phyloP scores from a whole-genome alignment of 139 green algal genomes.

The Coelastrella sp. region DNA sequence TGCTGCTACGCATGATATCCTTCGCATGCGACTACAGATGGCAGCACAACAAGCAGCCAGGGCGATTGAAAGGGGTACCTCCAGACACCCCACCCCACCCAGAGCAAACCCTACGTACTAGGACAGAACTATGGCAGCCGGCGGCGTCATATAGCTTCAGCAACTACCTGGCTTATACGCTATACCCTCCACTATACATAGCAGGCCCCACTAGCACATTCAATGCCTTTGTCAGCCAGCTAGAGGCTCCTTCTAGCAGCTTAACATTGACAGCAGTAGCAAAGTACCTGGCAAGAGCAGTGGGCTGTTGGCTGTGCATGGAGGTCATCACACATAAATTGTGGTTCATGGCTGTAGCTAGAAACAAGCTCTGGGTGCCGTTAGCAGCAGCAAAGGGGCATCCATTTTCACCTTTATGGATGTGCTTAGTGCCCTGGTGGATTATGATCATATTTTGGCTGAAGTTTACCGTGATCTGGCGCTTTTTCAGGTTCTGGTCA shows the following conservation, averaged over 20 bases:
- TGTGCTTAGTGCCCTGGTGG: conserved; percentile 82
- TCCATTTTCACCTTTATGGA: conserved; percentile 57
- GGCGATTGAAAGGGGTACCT: conserved; percentile 20
- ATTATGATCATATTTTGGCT: conserved; percentile 96
- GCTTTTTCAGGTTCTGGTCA: conserved; percentile 81
- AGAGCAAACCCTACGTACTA: conserved; percentile 26
- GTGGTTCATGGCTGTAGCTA: conserved; percentile 88
- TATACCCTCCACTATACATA: conserved; percentile 96
- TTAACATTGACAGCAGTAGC: conserved; percentile 39
- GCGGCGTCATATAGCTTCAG: conserved; percentile 53
- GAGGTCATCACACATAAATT: conserved; percentile 87
- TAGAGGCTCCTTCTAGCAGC: conserved; percentile 40
- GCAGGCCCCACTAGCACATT: conserved; percentile 90
- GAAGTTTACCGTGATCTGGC: conserved; percentile 91
- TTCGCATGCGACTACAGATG: conserved; percentile 88
- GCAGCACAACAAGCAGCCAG: conserved; percentile 45
- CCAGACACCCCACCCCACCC: conserved; percentile 28
- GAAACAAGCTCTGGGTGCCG: conserved; percentile 49
- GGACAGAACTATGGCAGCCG: conserved; percentile 23
- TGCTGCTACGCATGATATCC: conserved; percentile 88
- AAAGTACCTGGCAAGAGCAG: conserved; percentile 69
- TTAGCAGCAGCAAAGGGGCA: conserved; percentile 13
- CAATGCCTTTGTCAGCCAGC: conserved; percentile 88
- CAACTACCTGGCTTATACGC: conserved; percentile 78
- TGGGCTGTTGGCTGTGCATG: conserved; percentile 67